phyloP scores from a whole-genome alignment of 2,329 filamentous ascomycete species.

The Allantophomopsis cytisporea region DNA sequence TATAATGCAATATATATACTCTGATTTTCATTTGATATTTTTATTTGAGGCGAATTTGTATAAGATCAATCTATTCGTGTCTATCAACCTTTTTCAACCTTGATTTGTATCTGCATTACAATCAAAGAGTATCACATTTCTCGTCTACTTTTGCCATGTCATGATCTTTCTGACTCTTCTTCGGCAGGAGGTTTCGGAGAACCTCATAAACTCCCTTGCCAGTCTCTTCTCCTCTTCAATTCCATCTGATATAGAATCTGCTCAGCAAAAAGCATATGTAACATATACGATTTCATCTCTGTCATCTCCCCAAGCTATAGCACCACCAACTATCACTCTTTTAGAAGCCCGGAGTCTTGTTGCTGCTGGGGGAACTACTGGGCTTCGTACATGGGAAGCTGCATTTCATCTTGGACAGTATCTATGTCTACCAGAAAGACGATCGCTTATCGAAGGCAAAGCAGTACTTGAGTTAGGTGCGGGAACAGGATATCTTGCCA shows the following conservation, averaged over 20 bases:
- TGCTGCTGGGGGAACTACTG: constrained; percentile 59
- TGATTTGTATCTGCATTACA: no score
- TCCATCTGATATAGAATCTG: constrained; percentile 49
- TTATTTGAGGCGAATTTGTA: background rate
- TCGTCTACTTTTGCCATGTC: no score
- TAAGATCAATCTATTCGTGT: no score
- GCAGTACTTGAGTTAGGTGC: constrained; percentile 60
- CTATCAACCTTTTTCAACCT: no score
- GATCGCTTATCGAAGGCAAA: constrained; percentile 30
- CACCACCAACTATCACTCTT: constrained; percentile 36
- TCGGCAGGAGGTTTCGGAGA: constrained; percentile 67
- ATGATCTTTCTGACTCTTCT: constrained; percentile 10
- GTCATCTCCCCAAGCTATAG: background rate
- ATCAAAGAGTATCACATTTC: no score
- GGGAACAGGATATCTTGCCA: constrained; percentile 63
- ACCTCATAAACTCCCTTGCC: constrained; percentile 58
- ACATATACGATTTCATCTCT: constrained; percentile 40
- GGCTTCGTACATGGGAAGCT: constrained; percentile 71
- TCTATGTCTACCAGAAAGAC: constrained; percentile 27
- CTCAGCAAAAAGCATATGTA: constrained; percentile 61
- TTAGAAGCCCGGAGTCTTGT: constrained; percentile 58
- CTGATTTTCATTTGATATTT: constrained; percentile 1
- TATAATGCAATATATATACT: constrained; percentile 3
- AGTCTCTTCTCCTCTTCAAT: constrained; percentile 48
- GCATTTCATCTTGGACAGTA: constrained; percentile 61